Base-by-base conservation (phyloP, 148 eudicot species). In the Vaccinium macrocarpon region DNA sequence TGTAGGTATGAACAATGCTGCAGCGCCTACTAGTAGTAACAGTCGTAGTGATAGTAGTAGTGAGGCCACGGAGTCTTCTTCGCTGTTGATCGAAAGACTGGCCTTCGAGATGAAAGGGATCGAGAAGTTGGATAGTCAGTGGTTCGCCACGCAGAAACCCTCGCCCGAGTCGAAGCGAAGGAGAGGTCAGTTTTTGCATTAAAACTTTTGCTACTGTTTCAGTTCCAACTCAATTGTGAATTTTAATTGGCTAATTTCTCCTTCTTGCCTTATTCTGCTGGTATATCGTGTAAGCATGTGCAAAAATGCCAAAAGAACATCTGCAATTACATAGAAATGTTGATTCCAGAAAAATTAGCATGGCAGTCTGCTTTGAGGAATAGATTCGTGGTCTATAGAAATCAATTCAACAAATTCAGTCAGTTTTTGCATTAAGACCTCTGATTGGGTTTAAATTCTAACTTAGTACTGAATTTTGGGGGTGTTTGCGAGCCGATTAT, bases 121-220 rank as follows among this genome's bases (percentile, higher is more conserved):
- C 56, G 93, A 96, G 89, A 96, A 96, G 90, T 84, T 94, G 84
- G 98, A 96, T 82, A 83, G 92, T 82, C 98, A 94, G 76, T 96
- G 98, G 98, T 96, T 96, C 82, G 82, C 86, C 16, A 86, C 95
- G 42, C 96, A 89, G 8, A 95, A 93, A 78, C 85, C 95, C 21
- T 14, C 73, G 75, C 64, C 93, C 13, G 93, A 90, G 16, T 85
- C 88, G 6, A 93, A 90, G 83, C 93, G 86, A 48, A 88, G 90
- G 50, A 89, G 93, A 90, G 98, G 97, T 95, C 72, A 38, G 80
- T 52, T 75, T 55, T 42, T 2, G 13, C 14, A 57, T 18, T 8
- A 19, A 32, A 9, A 2, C n/a, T 10, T 11, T n/a, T 8, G n/a
- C 18, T 4, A 2, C 11, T 50, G 35, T 80, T 74, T 27, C n/a